phyloP scores from a whole-genome alignment of 805 yeast genomes.

The Alloascoidea hylecoeti region DNA sequence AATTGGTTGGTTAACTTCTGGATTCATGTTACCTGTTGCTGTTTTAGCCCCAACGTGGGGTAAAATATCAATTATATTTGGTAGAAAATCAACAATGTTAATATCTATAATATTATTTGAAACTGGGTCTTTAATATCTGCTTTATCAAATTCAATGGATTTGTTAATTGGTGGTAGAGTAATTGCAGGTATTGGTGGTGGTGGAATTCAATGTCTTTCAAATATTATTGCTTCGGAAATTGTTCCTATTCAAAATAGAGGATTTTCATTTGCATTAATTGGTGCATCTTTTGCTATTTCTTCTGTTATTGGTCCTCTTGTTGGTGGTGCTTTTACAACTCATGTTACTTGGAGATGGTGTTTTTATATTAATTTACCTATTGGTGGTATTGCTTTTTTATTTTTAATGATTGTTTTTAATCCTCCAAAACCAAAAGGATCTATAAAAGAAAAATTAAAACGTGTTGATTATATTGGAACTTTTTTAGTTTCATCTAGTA shows the following conservation, averaged over 20 bases:
- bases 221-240: constrained; percentile 44
- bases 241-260: constrained; percentile 25
- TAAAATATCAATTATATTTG: constrained; percentile 19
- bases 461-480: constrained; percentile 37
- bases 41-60: constrained; percentile 42
- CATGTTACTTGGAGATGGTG: constrained; percentile 66
- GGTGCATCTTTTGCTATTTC: constrained; percentile 4
- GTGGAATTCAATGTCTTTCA: constrained; percentile 45
- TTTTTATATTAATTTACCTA: constrained; percentile 54
- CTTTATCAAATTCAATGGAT: constrained; percentile 37
- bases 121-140: constrained; percentile 47
- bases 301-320: constrained; percentile 39
- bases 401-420: constrained; percentile 25
- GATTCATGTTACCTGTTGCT: constrained; percentile 39
- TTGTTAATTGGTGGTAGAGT: constrained; percentile 61
- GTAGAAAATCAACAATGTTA: constrained; percentile 32
- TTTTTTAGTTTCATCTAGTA: constrained; percentile 23
- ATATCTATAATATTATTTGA: constrained; percentile 39
- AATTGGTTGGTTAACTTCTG: constrained; percentile 46
- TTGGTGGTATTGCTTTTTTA: constrained; percentile 36
- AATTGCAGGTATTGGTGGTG: constrained; percentile 62
- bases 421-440: constrained; percentile 32
- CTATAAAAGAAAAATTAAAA: constrained; percentile 22
- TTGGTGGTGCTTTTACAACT: constrained; percentile 53
- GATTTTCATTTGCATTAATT: constrained; percentile 9